Conservation (phyloP, 306 rosid species). For the Rubus parviflorus region DNA sequence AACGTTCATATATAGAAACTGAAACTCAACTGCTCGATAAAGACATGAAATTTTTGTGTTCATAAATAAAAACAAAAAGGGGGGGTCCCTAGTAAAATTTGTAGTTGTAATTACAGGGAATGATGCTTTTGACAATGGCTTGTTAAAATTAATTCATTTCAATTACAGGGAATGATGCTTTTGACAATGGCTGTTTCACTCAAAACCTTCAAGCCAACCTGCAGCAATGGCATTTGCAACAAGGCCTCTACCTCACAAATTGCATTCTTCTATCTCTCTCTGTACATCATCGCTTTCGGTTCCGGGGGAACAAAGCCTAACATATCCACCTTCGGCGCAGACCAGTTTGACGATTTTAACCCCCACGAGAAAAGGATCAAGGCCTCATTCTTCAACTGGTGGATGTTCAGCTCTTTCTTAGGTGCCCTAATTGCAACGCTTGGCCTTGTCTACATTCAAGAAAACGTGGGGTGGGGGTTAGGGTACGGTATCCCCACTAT, state of each 20-base stretch:
- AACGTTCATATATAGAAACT: not conserved
- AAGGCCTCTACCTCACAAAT: conserved; percentile 42
- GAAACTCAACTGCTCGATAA: conserved; percentile 21
- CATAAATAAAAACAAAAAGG: not conserved
- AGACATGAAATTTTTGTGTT: conserved; percentile 14
- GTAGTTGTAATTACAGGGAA: conserved; percentile 40
- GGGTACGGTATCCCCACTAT: conserved; percentile 63
- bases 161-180: conserved; percentile 55
- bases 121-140: conserved; percentile 56
- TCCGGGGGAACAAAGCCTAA: conserved; percentile 73
- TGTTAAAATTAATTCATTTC: not conserved
- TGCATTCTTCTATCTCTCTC: conserved; percentile 51
- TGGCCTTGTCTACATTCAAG: conserved; percentile 74
- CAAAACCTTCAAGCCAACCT: conserved; percentile 47
- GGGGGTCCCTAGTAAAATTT: not conserved
- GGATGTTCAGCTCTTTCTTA: conserved; percentile 62
- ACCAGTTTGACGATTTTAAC: conserved; percentile 71
- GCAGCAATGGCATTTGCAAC: conserved; percentile 50
- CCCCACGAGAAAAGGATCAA: conserved; percentile 49
- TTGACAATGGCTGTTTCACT: conserved; percentile 59
- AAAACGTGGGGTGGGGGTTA: conserved; percentile 72
- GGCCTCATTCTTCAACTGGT: conserved; percentile 84
- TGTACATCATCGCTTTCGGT: conserved; percentile 66
- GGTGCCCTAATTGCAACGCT: conserved; percentile 59
- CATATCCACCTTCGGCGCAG: conserved; percentile 77